Conservation (phyloP, 2,329 filamentous ascomycete genomes). For the Claviceps spartinae region DNA sequence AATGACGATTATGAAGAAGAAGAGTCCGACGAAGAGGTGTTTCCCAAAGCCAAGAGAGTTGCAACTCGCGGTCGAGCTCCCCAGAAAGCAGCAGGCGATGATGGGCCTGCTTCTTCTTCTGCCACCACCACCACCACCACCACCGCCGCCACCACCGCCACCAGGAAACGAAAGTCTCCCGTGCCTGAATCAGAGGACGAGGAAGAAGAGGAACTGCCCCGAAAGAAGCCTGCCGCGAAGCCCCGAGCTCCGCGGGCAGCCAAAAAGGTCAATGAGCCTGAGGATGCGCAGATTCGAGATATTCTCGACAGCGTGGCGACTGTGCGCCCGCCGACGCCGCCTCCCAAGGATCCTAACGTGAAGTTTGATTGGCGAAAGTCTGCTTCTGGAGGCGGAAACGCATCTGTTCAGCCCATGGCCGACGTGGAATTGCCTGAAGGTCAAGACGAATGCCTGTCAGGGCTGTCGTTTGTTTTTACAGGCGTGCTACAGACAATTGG, state of each 20-base stretch:
- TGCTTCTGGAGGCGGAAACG: constrained; percentile 41
- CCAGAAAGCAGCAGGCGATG: constrained; percentile 16
- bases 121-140: constrained; percentile 3
- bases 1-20: constrained; percentile 66
- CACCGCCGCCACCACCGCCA: constrained; percentile 10
- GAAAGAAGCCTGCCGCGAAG: constrained; percentile 48
- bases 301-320: constrained; percentile 83
- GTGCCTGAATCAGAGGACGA: constrained; percentile 41
- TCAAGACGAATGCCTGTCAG: constrained; percentile 77
- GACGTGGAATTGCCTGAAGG: constrained; percentile 65
- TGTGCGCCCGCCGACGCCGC: constrained; percentile 71
- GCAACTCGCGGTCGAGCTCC: constrained; percentile 27
- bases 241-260: constrained; percentile 41
- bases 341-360: constrained; percentile 50
- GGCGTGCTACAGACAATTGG: constrained; percentile 69
- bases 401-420: constrained; percentile 46
- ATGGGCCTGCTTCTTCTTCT: constrained; percentile 14
- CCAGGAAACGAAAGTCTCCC: constrained; percentile 46
- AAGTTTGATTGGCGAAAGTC: constrained; percentile 73
- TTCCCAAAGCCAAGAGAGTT: constrained; percentile 46
- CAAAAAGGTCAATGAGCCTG: constrained; percentile 52
- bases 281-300: constrained; percentile 58
- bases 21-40: constrained; percentile 56
- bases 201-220: constrained; percentile 41
- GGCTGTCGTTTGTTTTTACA: constrained; percentile 89